Percentiles rank a stretch among this genome's conserved stretches.
These are phyloP conservation scores for Aethionema arabicum DNA, from an alignment of 345 rosid species.

Conservation along the genomic window DNA sequence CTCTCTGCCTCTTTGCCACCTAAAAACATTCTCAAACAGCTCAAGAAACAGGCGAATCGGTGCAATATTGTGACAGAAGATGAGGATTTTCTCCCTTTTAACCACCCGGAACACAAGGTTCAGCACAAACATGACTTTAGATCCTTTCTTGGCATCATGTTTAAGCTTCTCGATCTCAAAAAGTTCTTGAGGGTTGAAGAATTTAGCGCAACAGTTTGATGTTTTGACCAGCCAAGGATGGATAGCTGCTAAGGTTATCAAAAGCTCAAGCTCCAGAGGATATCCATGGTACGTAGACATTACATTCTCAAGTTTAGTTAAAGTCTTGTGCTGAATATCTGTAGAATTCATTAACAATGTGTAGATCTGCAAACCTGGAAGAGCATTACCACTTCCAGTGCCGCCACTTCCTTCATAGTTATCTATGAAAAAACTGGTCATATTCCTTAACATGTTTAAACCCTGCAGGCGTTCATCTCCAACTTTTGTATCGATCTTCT, in stretches of 20 bases:
- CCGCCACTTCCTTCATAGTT: constrained; percentile 61
- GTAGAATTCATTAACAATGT: constrained; percentile 88
- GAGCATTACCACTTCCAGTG: constrained; percentile 51
- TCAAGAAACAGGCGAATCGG: constrained; percentile 69
- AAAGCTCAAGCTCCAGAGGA: constrained; percentile 80
- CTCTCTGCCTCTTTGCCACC: constrained; percentile 80
- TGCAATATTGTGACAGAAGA: constrained; percentile 94
- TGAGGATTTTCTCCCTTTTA: constrained; percentile 67
- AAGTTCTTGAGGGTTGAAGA: constrained; percentile 51
- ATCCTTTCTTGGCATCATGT: constrained; percentile 62
- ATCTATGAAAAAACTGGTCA: constrained; percentile 72
- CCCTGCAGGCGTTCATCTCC: constrained; percentile 77
- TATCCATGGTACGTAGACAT: constrained; percentile 64
- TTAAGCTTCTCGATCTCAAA: constrained; percentile 54
- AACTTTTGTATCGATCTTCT: constrained; percentile 58
- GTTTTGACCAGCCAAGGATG: constrained; percentile 82
- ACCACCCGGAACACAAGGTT: constrained; percentile 77
- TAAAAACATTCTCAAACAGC: constrained; percentile 63
- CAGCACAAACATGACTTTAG: constrained; percentile 88
- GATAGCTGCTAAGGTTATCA: constrained; percentile 83
- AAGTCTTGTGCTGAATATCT: constrained; percentile 56
- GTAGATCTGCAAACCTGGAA: constrained; percentile 90
- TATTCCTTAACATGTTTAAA: constrained; percentile 67
- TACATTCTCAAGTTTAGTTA: constrained; percentile 59
- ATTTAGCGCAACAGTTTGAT: constrained; percentile 60